Conservation (phyloP, 805 yeast genomes). For the Wickerhamiella bombiphila region DNA sequence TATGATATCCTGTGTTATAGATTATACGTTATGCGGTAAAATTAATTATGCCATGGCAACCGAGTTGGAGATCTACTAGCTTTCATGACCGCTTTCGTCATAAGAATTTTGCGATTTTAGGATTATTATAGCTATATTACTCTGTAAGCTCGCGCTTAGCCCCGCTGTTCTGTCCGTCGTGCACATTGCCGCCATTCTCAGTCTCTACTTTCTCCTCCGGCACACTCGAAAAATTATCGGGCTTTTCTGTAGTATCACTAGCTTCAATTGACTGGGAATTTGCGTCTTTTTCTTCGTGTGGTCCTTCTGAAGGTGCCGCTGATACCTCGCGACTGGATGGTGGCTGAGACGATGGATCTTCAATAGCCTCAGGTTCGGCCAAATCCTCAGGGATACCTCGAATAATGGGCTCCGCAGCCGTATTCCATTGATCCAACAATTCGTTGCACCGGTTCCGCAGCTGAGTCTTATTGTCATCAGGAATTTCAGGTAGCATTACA, state of each 20-base stretch:
- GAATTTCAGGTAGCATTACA: slow-evolving; percentile 1
- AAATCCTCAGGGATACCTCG: slow-evolving; percentile 18
- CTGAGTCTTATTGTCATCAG: neutral
- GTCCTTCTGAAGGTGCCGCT: neutral
- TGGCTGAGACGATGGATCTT: slow-evolving; percentile 5
- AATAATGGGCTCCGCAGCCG: slow-evolving; percentile 16
- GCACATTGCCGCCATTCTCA: no score
- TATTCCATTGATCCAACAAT: slow-evolving; percentile 11
- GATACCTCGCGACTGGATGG: neutral
- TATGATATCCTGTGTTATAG: no score
- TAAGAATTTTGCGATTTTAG: no score
- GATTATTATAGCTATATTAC: no score
- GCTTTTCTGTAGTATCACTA: neutral
- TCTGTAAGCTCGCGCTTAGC: neutral
- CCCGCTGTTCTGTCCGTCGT: neutral
- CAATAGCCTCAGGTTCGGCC: slow-evolving; percentile 12
- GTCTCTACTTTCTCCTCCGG: no score
- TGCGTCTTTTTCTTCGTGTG: neutral
- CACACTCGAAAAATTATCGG: neutral
- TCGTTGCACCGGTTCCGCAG: slow-evolving; percentile 4
- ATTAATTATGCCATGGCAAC: no score
- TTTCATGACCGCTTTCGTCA: no score
- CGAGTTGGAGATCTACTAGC: no score
- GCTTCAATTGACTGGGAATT: neutral
- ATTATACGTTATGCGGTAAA: no score